Conservation (phyloP, 768 basidiomycete genomes). For the Amanita exitialis region DNA sequence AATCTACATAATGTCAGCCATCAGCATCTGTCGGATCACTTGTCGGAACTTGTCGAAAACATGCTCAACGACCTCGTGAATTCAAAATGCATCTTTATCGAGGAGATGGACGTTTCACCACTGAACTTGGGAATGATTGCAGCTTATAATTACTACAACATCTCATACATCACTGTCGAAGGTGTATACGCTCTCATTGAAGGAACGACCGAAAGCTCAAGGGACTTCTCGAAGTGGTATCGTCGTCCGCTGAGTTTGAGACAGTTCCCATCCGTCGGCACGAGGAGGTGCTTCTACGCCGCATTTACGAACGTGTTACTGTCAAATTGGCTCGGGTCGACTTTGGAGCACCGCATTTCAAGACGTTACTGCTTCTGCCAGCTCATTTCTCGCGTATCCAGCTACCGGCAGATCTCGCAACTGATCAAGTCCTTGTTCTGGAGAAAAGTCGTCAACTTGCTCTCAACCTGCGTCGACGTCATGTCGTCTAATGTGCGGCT, state of each 20-base stretch:
- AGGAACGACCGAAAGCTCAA: slow-evolving; percentile 95
- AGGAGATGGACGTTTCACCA: slow-evolving; percentile 86
- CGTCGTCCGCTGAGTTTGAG: slow-evolving; percentile 96
- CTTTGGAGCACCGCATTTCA: slow-evolving; percentile 95
- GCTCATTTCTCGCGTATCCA: slow-evolving; percentile 94
- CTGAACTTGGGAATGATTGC: slow-evolving; percentile 99
- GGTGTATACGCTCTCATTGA: slow-evolving; percentile 90
- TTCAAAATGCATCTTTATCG: slow-evolving; percentile 88
- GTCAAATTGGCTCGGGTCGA: slow-evolving; percentile 80
- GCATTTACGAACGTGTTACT: slow-evolving; percentile 92
- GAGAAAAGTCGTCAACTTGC: slow-evolving; percentile 87
- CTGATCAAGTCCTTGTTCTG: slow-evolving; percentile 81
- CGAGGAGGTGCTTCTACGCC: slow-evolving; percentile 74
- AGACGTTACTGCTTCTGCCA: slow-evolving; percentile 93
- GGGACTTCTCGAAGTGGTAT: slow-evolving; percentile 92
- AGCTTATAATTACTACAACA: slow-evolving; percentile 91
- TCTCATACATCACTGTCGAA: slow-evolving; percentile 95
- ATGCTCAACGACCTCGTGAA: slow-evolving; percentile 86
- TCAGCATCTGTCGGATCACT: slow-evolving; percentile 89
- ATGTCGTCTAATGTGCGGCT: slow-evolving; percentile 97
- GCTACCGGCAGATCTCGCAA: slow-evolving; percentile 86
- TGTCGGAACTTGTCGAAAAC: slow-evolving; percentile 92
- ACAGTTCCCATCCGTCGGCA: slow-evolving; percentile 89
- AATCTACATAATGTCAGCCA: slow-evolving; percentile 93
- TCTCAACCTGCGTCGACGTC: slow-evolving; percentile 94